These are phyloP conservation scores for Coffea canephora DNA, from an alignment of 257 asterid genomes.

Conservation along the genomic window DNA sequence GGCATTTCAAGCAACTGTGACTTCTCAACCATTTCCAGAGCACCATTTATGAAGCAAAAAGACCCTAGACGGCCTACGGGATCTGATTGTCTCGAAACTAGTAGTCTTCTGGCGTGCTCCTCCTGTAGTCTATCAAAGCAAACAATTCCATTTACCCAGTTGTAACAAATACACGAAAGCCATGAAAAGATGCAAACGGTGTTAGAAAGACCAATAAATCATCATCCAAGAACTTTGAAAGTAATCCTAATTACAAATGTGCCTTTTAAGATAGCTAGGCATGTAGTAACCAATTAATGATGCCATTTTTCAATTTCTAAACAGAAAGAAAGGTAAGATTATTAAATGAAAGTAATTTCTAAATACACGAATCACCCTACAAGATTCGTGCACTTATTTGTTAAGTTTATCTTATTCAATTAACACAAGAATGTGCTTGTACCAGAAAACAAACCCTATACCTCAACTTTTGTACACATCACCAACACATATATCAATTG, in stretches of 20 bases:
- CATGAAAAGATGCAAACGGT: not conserved
- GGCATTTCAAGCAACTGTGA: not conserved
- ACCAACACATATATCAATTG: not conserved
- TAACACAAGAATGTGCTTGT: too few relatives aligned
- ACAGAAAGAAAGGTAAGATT: too few relatives aligned
- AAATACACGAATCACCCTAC: too few relatives aligned
- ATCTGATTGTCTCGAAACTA: not conserved
- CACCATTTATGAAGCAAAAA: too few relatives aligned
- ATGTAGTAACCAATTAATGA: not conserved
- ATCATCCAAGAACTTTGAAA: not conserved
- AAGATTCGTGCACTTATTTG: not conserved
- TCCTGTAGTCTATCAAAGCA: not conserved
- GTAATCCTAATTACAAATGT: not conserved
- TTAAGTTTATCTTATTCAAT: accelerated
- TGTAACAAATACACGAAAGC: not conserved
- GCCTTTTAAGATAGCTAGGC: not conserved
- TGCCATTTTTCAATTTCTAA: too few relatives aligned
- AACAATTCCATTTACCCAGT: not conserved
- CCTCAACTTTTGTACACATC: not conserved
- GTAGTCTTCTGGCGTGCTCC: not conserved
- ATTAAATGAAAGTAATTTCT: too few relatives aligned
- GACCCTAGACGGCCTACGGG: not conserved
- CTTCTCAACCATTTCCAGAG: not conserved
- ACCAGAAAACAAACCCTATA: too few relatives aligned
- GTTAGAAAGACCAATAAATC: not conserved